Percentiles rank a stretch among this genome's conserved stretches.
Evolutionary conservation across 352 stramenopile species (phyloP).

Genomic region (Phytophthora lateralis): DNA sequence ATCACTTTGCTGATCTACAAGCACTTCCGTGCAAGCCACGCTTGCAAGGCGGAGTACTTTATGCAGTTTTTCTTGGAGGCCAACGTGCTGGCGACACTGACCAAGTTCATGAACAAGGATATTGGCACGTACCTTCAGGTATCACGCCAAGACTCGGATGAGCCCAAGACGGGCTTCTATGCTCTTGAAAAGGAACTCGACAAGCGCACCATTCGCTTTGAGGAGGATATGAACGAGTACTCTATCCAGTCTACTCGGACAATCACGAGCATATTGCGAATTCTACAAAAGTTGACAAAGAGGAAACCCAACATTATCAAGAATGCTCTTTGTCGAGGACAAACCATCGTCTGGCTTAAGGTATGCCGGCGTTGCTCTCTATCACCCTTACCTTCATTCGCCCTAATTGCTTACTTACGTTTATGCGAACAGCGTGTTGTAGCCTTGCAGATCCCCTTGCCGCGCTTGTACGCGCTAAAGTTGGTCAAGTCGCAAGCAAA

Average conservation of each 20-base stretch:
- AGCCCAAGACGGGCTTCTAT: conserved; percentile 59
- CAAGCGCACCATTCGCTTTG: conserved; percentile 60
- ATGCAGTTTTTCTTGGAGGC: conserved; percentile 84
- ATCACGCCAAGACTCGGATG: conserved; percentile 56
- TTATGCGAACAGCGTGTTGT: conserved; percentile 57
- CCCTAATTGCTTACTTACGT: conserved; percentile 1
- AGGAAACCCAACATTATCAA: conserved; percentile 88
- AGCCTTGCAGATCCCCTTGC: conserved; percentile 66
- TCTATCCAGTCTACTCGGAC: conserved; percentile 66
- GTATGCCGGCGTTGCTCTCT: conserved; percentile 24
- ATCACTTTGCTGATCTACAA: conserved; percentile 78
- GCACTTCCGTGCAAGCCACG: conserved; percentile 74
- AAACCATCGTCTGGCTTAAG: conserved; percentile 86
- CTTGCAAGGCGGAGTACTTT: conserved; percentile 81
- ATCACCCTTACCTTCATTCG: too few species aligned
- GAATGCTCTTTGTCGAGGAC: conserved; percentile 70
- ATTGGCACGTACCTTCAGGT: conserved; percentile 80
- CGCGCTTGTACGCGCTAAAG: conserved; percentile 79
- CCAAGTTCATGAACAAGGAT: conserved; percentile 91
- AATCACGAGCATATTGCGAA: conserved; percentile 78
- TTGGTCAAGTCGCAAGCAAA: conserved; percentile 87
- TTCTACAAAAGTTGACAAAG: conserved; percentile 86
- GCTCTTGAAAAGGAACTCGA: conserved; percentile 66
- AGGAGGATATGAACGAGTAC: conserved; percentile 78
- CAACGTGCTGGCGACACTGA: conserved; percentile 71